Percentiles rank a stretch among this genome's conserved stretches.
phyloP scores from a whole-genome alignment of 2,329 filamentous ascomycete species.

The Raffaelea deltoideospora region DNA sequence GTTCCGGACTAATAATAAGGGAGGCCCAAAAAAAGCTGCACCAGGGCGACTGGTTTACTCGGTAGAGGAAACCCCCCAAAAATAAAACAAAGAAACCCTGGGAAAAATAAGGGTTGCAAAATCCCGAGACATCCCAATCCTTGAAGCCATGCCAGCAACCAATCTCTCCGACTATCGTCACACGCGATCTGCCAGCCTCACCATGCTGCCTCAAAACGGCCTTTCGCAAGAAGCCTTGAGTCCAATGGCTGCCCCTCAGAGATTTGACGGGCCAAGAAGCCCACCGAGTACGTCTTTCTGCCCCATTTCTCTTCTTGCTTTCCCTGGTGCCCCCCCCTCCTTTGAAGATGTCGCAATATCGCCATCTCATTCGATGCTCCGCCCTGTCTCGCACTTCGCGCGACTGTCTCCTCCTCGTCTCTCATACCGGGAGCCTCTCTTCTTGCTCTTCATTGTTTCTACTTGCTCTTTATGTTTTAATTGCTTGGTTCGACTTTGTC shows the following conservation, averaged over 20 bases:
- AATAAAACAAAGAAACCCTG: neutral
- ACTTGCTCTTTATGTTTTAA: too few species aligned
- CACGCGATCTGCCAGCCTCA: constrained; percentile 42
- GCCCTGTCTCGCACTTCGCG: too few species aligned
- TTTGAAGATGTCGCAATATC: too few species aligned
- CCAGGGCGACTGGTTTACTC: neutral
- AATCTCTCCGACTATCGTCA: constrained; percentile 22
- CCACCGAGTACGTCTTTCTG: constrained; percentile 38
- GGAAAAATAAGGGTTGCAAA: neutral
- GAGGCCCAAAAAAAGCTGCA: neutral
- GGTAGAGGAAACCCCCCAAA: neutral
- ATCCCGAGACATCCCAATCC: neutral
- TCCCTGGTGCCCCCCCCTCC: neutral
- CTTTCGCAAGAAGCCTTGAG: constrained; percentile 17
- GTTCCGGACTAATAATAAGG: too few species aligned
- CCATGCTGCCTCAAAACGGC: constrained; percentile 24
- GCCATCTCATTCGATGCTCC: too few species aligned
- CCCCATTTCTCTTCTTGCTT: neutral
- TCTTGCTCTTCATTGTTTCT: too few species aligned
- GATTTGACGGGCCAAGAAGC: constrained; percentile 46
- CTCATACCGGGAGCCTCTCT: too few species aligned
- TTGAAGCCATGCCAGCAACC: constrained; percentile 13
- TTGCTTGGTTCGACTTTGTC: too few species aligned
- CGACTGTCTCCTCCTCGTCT: too few species aligned
- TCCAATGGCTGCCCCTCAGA: constrained; percentile 20